These are phyloP conservation scores for Lodderomyces beijingensis DNA, from an alignment of 1,139 yeast genomes.

Conservation along the genomic window DNA sequence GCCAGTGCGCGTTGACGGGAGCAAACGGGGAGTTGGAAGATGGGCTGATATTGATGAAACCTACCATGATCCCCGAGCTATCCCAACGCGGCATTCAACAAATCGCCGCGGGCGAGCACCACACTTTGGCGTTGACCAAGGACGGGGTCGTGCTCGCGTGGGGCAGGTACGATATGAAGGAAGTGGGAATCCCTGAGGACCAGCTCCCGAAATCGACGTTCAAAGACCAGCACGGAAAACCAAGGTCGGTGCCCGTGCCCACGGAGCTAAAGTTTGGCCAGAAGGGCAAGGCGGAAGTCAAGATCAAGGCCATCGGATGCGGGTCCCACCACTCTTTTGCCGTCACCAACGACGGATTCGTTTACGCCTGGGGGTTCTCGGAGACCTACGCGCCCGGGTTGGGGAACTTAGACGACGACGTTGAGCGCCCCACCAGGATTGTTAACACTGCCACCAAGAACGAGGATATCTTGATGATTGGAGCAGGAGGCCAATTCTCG, in stretches of 20 bases:
- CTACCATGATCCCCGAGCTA: slow-evolving; percentile 64
- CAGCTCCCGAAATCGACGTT: slow-evolving; percentile 63
- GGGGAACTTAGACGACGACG: slow-evolving; percentile 88
- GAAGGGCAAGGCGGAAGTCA: slow-evolving; percentile 22
- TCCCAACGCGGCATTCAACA: slow-evolving; percentile 49
- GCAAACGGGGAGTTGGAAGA: slow-evolving; percentile 59
- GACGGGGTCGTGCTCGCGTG: slow-evolving; percentile 75
- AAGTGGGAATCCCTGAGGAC: slow-evolving; percentile 72
- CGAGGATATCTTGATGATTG: slow-evolving; percentile 63
- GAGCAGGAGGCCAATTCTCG: slow-evolving; percentile 95
- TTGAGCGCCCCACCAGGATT: slow-evolving; percentile 80
- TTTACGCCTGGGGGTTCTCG: slow-evolving; percentile 96
- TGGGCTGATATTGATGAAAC: slow-evolving; percentile 75
- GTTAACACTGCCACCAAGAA: slow-evolving; percentile 88
- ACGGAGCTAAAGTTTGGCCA: slow-evolving; percentile 47
- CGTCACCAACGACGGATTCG: slow-evolving; percentile 75
- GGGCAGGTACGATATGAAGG: slow-evolving; percentile 93
- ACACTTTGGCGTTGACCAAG: slow-evolving; percentile 68
- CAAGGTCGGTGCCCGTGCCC: slow-evolving; percentile 86
- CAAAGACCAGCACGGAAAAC: slow-evolving; percentile 72
- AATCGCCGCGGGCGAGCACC: slow-evolving; percentile 94
- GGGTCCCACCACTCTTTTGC: slow-evolving; percentile 95
- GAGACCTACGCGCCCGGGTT: slow-evolving; percentile 95
- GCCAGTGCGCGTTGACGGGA: slow-evolving; percentile 84
- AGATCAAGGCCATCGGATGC: slow-evolving; percentile 62